A percentile compares a stretch with the other conserved stretches of the same genome.
phyloP scores from a whole-genome alignment of 257 asterid species.

The Lavandula angustifolia region DNA sequence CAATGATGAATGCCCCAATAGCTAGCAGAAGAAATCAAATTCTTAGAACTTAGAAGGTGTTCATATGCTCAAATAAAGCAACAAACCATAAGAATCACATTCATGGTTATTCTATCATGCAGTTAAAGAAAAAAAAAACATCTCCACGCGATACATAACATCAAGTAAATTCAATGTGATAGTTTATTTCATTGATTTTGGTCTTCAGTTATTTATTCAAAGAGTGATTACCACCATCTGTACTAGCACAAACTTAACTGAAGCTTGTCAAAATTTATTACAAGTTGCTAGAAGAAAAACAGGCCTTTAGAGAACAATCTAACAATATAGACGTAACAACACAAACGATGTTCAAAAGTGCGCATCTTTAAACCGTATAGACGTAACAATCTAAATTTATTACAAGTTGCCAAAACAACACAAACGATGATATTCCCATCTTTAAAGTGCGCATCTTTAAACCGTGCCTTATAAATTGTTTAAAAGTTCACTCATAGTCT shows the following conservation, averaged over 20 bases:
- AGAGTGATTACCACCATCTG: neutral
- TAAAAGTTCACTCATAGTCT: neutral
- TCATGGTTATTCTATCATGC: conserved; percentile 9
- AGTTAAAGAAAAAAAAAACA: conserved; percentile 1
- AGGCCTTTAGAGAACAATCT: neutral
- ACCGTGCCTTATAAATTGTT: neutral
- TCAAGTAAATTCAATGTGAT: conserved; percentile 6
- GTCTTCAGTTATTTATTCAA: neutral
- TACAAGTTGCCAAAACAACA: too few relatives aligned
- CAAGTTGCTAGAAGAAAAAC: neutral
- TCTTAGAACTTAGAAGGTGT: conserved; percentile 4
- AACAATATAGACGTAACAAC: too few relatives aligned
- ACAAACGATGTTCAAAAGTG: too few relatives aligned
- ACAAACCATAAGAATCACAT: conserved; percentile 6
- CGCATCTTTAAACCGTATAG: too few relatives aligned
- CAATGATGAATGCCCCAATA: conserved; percentile 77
- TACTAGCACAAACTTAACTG: conserved; percentile 1
- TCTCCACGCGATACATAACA: neutral
- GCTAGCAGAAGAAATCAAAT: conserved; percentile 43
- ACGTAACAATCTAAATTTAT: too few relatives aligned
- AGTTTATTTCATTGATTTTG: neutral
- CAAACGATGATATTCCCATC: neutral
- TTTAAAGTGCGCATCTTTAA: neutral
- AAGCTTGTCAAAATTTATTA: conserved; percentile 9
- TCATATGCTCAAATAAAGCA: conserved; percentile 1